Evolutionary conservation across 2,329 filamentous ascomycete genomes (phyloP).

Genomic region (Pseudonectria foliicola): DNA sequence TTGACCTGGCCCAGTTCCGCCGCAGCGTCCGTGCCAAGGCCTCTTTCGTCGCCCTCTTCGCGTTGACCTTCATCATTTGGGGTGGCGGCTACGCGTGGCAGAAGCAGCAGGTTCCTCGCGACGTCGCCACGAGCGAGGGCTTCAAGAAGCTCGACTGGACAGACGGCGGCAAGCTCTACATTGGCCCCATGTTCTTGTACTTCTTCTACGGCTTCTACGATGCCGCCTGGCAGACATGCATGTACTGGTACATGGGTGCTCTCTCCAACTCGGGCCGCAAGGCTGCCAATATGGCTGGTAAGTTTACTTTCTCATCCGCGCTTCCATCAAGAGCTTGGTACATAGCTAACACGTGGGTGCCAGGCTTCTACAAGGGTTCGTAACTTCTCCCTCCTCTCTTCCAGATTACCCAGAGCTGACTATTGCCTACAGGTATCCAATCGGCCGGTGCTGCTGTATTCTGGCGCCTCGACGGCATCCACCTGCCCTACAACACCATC

Average conservation of each 20-base stretch:
- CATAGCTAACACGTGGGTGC: neutral
- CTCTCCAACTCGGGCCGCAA: slow-evolving; percentile 86
- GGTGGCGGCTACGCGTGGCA: slow-evolving; percentile 61
- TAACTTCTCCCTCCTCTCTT: neutral
- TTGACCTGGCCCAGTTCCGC: slow-evolving; percentile 36
- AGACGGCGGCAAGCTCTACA: slow-evolving; percentile 39
- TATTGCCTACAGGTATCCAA: slow-evolving; percentile 11
- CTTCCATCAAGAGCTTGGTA: neutral
- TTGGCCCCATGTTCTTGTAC: slow-evolving; percentile 61
- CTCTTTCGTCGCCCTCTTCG: slow-evolving; percentile 39
- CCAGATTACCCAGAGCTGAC: neutral
- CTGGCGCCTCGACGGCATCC: slow-evolving; percentile 20
- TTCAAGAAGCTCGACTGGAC: slow-evolving; percentile 35
- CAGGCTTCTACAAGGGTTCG: slow-evolving; percentile 67
- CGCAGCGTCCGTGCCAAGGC: slow-evolving; percentile 39
- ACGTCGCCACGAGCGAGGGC: slow-evolving; percentile 32
- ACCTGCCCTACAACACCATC: slow-evolving; percentile 56
- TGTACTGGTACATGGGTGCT: slow-evolving; percentile 67
- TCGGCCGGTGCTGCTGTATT: slow-evolving; percentile 22
- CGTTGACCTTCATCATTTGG: slow-evolving; percentile 47
- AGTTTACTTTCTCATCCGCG: slow-evolving; percentile 1
- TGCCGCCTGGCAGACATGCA: slow-evolving; percentile 52
- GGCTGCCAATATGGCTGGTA: slow-evolving; percentile 67
- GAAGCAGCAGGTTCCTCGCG: slow-evolving; percentile 41
- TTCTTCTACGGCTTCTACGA: slow-evolving; percentile 66